phyloP scores from a whole-genome alignment of 1,139 yeast genomes.

The Pneumocystis carinii region DNA sequence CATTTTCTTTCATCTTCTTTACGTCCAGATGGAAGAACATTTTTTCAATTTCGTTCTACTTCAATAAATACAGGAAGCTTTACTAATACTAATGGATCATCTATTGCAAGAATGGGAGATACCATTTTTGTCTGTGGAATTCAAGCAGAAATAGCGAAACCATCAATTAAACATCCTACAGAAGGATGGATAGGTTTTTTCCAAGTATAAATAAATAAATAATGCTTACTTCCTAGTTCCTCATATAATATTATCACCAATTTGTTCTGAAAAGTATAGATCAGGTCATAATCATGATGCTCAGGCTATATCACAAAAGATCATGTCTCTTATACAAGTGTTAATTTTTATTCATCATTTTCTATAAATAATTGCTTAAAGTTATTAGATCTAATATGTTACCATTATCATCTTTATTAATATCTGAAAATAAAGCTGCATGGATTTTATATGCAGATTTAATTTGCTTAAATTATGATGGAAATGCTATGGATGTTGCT shows the following conservation, averaged over 20 bases:
- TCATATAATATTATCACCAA: slow-evolving; percentile 10
- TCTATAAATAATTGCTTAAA: background rate
- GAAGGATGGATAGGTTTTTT: slow-evolving; percentile 8
- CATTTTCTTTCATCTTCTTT: background rate
- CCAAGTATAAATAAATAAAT: background rate
- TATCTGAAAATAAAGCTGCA: slow-evolving; percentile 11
- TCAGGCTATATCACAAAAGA: slow-evolving; percentile 8
- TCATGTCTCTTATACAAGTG: slow-evolving; percentile 2
- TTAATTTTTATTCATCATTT: background rate
- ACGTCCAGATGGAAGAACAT: slow-evolving; percentile 12
- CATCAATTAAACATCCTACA: slow-evolving; percentile 7
- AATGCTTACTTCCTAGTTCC: slow-evolving; percentile 7
- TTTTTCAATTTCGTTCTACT: slow-evolving; percentile 7
- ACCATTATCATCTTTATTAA: slow-evolving; percentile 10
- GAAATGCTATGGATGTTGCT: slow-evolving; percentile 10
- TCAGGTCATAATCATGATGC: slow-evolving; percentile 12
- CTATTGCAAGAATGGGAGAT: slow-evolving; percentile 11
- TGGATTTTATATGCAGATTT: slow-evolving; percentile 12
- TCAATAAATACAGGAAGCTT: slow-evolving; percentile 8
- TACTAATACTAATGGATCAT: slow-evolving; percentile 10
- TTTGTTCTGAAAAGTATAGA: slow-evolving; percentile 7
- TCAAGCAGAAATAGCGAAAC: slow-evolving; percentile 13
- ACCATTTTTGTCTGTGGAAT: slow-evolving; percentile 12
- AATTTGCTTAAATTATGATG: slow-evolving; percentile 11
- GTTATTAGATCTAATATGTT: slow-evolving; percentile 1